phyloP scores from a whole-genome alignment of 2,329 filamentous ascomycete species.

The Thielaviopsis musarum region DNA sequence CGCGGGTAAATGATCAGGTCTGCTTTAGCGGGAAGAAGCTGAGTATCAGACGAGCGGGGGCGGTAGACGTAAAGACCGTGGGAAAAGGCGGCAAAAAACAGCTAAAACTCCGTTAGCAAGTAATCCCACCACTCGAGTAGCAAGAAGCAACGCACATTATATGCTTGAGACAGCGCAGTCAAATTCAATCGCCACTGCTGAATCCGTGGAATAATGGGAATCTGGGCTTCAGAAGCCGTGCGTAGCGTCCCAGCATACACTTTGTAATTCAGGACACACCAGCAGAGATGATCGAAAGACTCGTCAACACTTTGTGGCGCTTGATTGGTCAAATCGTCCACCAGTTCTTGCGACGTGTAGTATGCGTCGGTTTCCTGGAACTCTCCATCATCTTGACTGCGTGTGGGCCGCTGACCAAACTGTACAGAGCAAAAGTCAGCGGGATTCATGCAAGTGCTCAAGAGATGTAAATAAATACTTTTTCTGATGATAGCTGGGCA shows the following conservation, averaged over 20 bases:
- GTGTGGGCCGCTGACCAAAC: not conserved
- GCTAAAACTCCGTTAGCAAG: slow-evolving; percentile 18
- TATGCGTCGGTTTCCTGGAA: not conserved
- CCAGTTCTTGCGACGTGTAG: not conserved
- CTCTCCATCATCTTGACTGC: not conserved
- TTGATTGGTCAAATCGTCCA: not conserved
- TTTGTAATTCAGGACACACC: not conserved
- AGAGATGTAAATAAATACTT: not conserved
- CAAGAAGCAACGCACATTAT: slow-evolving; percentile 27
- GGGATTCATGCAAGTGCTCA: not conserved
- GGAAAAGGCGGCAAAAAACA: slow-evolving; percentile 44
- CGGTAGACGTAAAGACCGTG: slow-evolving; percentile 40
- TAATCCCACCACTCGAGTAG: not conserved
- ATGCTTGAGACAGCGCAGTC: slow-evolving; percentile 38
- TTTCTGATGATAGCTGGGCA: not conserved
- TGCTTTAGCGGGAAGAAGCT: slow-evolving; percentile 31
- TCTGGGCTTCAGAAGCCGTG: not conserved
- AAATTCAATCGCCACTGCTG: slow-evolving; percentile 35
- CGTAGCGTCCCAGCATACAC: not conserved
- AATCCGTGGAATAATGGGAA: slow-evolving; percentile 12
- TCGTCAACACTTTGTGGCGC: not conserved
- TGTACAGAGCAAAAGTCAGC: not conserved
- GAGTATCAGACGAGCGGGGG: slow-evolving; percentile 28
- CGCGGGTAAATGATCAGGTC: slow-evolving; percentile 33
- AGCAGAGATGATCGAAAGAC: not conserved